These are phyloP conservation scores for Xylariaceae sp. DNA, from an alignment of 2,329 filamentous ascomycete species.

Conservation along the genomic window DNA sequence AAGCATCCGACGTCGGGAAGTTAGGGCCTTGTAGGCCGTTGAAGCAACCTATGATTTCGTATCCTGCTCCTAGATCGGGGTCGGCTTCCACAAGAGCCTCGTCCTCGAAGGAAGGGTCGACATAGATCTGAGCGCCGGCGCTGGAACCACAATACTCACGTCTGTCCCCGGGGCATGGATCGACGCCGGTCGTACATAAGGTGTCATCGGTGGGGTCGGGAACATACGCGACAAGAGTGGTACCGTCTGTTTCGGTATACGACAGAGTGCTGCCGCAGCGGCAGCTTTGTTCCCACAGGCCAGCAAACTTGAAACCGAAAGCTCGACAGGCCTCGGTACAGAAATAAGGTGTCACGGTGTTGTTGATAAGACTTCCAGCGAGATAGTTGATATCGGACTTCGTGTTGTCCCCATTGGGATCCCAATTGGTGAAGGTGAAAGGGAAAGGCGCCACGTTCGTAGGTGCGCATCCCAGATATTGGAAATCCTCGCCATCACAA, in stretches of 20 bases:
- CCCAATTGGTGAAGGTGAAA: slow-evolving; percentile 18
- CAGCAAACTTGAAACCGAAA: slow-evolving; percentile 27
- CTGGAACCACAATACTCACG: slow-evolving; percentile 28
- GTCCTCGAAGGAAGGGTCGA: slow-evolving; percentile 28
- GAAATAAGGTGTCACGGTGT: slow-evolving; percentile 25
- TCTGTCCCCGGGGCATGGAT: slow-evolving; percentile 19
- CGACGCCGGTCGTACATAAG: neutral
- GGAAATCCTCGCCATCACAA: slow-evolving; percentile 11
- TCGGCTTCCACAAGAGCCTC: neutral
- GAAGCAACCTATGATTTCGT: slow-evolving; percentile 30
- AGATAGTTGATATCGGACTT: slow-evolving; percentile 22
- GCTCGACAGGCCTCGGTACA: slow-evolving; percentile 27
- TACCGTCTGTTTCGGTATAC: slow-evolving; percentile 1
- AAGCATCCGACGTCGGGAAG: slow-evolving; percentile 15
- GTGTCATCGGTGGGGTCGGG: slow-evolving; percentile 8
- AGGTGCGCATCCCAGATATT: slow-evolving; percentile 20
- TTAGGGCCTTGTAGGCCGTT: slow-evolving; percentile 1
- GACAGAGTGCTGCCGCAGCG: slow-evolving; percentile 25
- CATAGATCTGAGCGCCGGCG: slow-evolving; percentile 22
- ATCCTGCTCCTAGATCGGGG: slow-evolving; percentile 10
- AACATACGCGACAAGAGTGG: neutral
- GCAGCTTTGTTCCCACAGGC: slow-evolving; percentile 22
- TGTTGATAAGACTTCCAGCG: slow-evolving; percentile 23
- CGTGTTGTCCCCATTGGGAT: slow-evolving; percentile 14
- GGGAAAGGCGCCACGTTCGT: slow-evolving; percentile 12